phyloP scores from a whole-genome alignment of 345 rosid species.

The Pistacia atlantica region DNA sequence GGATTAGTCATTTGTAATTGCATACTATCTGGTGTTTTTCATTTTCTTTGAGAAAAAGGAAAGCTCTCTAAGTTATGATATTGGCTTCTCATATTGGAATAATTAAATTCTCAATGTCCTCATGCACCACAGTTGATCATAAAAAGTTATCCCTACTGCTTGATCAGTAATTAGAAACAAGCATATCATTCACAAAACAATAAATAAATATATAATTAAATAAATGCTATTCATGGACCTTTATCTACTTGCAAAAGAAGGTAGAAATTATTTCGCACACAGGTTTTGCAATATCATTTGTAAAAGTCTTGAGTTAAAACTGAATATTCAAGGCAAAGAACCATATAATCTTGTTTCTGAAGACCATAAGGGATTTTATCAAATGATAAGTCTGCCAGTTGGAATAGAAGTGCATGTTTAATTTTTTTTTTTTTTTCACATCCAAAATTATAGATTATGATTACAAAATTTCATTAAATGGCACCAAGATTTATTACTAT shows the following conservation, averaged over 20 bases:
- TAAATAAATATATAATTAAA: too few relatives aligned
- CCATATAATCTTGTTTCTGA: neutral
- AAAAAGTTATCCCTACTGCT: neutral
- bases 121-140: neutral
- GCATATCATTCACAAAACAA: too few relatives aligned
- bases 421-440: neutral
- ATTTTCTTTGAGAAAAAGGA: neutral
- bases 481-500: neutral
- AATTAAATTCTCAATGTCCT: neutral
- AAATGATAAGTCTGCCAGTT: neutral
- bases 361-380: neutral
- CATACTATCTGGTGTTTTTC: neutral
- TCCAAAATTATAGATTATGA: neutral
- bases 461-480: neutral
- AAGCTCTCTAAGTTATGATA: neutral
- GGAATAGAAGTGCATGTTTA: neutral
- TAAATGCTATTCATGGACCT: neutral
- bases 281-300: neutral
- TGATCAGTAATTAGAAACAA: too few relatives aligned
- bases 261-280: too few relatives aligned
- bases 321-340: too few relatives aligned
- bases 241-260: neutral
- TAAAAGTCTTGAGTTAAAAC: neutral
- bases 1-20: too few relatives aligned
- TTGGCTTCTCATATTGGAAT: neutral